Evolutionary conservation across 148 eudicot genomes (phyloP).

Genomic region (Bassia scoparia): DNA sequence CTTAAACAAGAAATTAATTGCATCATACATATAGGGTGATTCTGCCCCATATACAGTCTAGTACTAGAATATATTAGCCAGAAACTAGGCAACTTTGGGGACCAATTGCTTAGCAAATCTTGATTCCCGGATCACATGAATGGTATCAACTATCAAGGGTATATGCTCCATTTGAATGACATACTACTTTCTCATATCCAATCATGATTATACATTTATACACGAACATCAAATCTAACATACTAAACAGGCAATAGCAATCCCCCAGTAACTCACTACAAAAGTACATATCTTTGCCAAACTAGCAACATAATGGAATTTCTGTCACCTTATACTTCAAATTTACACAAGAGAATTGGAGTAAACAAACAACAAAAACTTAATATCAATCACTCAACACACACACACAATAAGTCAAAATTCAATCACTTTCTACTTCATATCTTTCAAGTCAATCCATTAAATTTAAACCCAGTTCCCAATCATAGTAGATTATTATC

Average conservation of each 20-base stretch:
- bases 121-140: slow-evolving; percentile 1
- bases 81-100: slow-evolving; percentile 1
- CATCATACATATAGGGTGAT: background rate
- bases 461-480: slow-evolving; percentile 16
- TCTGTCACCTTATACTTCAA: background rate
- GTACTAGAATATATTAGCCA: background rate
- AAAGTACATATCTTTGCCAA: background rate
- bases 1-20: background rate
- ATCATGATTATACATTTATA: slow-evolving; percentile 1
- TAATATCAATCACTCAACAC: background rate
- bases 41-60: background rate
- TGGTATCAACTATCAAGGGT: slow-evolving; percentile 3
- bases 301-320: background rate
- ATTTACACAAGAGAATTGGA: background rate
- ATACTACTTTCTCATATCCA: background rate
- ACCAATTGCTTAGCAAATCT: slow-evolving; percentile 7
- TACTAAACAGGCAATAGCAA: background rate
- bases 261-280: background rate
- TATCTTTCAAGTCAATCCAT: background rate
- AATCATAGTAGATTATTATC: no score
- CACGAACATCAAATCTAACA: slow-evolving; percentile 11
- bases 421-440: background rate
- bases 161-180: slow-evolving; percentile 16
- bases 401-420: background rate
- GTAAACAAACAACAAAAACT: background rate